Base-by-base conservation (phyloP, 495 filamentous ascomycete species). In the Sporormia fimetaria region DNA sequence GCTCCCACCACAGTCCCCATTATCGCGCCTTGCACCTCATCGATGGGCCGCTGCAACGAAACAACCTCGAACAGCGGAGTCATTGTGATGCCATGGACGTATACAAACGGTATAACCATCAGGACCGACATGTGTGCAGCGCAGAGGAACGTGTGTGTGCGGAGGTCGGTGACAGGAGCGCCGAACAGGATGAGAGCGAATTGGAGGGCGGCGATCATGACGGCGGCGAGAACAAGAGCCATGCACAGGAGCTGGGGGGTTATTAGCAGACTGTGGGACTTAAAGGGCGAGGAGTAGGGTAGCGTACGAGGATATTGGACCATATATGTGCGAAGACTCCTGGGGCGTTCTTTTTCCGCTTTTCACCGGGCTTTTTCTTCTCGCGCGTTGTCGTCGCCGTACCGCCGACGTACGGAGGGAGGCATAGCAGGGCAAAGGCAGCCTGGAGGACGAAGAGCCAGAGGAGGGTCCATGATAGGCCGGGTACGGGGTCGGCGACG, bases 91-190 rank as follows among this genome's bases (percentile, higher is more conserved):
- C 92, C 88, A 52, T 85, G 81, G 0, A 73, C 73, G 57, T 92
- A 94, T 54, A 92, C 71, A 10, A 95, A 63, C 0, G 83, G 80
- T 26, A 82, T 73, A 0, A 78, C 64, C 2, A 75, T 71, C 9
- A 98, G 70, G 0, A 93, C 55, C 11, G 88, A 76, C 47, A 94
- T 71, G 59, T 96, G 86, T 8, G 76, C 71, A 1, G 83, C 83
- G 59, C 74, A 78, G 21, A 94, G 74, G 22, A 82, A 38, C 2
- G 88, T 98, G 31, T 93, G 77, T 7, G 65, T 36, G 37, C 81
- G 65, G 57, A 94, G 87, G 0, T 86, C 87, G 12, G 84, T 86
- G 37, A 90, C 58, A 0, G 90, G 90, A 10, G 88, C 90, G 44
- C 90, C 92, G 62, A 95, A 88, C 37, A 94, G 76, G 55, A 96